Evolutionary conservation across 768 basidiomycete species (phyloP).

Genomic region (Suillus hirtellus): DNA sequence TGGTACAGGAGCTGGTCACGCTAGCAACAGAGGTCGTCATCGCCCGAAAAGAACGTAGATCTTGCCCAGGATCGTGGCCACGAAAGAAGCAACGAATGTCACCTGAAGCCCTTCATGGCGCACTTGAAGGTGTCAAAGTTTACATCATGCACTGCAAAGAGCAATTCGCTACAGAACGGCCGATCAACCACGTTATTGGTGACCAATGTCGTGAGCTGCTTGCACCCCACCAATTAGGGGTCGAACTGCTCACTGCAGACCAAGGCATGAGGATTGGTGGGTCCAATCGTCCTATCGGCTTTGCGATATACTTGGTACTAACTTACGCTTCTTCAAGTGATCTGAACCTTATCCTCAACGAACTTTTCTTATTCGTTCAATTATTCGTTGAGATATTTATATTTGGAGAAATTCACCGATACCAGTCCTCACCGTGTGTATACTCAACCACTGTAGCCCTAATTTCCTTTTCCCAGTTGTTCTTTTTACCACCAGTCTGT

Average conservation of each 20-base stretch:
- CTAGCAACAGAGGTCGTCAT: constrained; percentile 71
- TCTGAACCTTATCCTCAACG: constrained; percentile 28
- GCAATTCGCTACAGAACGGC: constrained; percentile 49
- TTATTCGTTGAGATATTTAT: constrained; percentile 19
- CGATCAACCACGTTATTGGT: constrained; percentile 67
- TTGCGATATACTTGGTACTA: constrained; percentile 2
- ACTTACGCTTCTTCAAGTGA: constrained; percentile 27
- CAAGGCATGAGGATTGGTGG: constrained; percentile 83
- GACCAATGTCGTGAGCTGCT: constrained; percentile 71
- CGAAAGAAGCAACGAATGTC: constrained; percentile 41
- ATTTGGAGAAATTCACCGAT: constrained; percentile 17
- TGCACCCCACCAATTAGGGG: constrained; percentile 61
- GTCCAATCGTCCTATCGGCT: constrained; percentile 28
- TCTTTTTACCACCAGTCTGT: constrained; percentile 1
- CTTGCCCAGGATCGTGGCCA: constrained; percentile 12
- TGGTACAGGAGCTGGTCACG: constrained; percentile 69
- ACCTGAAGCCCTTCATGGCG: constrained; percentile 48
- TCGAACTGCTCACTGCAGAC: constrained; percentile 65
- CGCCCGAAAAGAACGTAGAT: constrained; percentile 38
- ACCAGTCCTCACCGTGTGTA: constrained; percentile 31
- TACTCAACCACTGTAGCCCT: constrained; percentile 42
- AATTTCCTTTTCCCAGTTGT: constrained; percentile 17
- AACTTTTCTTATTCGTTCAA: constrained; percentile 6
- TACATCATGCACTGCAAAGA: constrained; percentile 91
- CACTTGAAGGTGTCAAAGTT: constrained; percentile 62